A percentile compares a stretch with the other conserved stretches of the same genome.
phyloP scores from a whole-genome alignment of 169 alveolate genomes.

The Babesia ovata region DNA sequence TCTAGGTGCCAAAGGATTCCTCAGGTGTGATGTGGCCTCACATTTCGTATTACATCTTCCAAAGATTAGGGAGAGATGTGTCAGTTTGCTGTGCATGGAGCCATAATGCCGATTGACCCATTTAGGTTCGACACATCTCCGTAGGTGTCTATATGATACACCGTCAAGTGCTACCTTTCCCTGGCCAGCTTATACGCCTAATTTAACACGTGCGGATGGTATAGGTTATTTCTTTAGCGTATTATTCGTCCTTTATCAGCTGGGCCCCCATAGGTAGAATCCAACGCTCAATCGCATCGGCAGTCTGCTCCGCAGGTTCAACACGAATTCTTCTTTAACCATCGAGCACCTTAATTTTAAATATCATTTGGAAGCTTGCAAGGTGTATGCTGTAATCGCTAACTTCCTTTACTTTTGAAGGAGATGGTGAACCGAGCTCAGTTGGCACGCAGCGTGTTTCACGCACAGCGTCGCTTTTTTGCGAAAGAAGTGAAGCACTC shows the following conservation, averaged over 20 bases:
- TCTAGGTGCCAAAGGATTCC: background rate
- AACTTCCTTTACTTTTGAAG: background rate
- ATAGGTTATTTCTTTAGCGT: no score
- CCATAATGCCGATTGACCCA: no score
- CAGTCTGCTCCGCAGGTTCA: background rate
- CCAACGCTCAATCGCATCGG: slow-evolving; percentile 1
- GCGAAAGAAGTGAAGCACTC: slow-evolving; percentile 77
- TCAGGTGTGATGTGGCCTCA: no score
- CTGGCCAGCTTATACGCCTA: no score
- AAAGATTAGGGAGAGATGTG: no score
- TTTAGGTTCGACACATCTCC: no score
- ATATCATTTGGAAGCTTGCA: background rate
- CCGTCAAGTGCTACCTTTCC: no score
- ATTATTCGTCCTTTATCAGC: no score
- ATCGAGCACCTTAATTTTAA: background rate
- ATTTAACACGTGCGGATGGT: no score
- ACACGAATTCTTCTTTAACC: background rate
- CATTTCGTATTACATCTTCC: no score
- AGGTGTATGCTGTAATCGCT: background rate
- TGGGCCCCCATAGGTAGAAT: slow-evolving; percentile 32
- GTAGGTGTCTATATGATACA: no score
- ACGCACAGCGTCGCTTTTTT: slow-evolving; percentile 58
- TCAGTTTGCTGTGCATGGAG: no score
- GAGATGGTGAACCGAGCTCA: slow-evolving; percentile 1
- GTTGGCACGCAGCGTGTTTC: slow-evolving; percentile 41